phyloP scores from a whole-genome alignment of 805 yeast genomes.

The Yamadazyma phyllophila region DNA sequence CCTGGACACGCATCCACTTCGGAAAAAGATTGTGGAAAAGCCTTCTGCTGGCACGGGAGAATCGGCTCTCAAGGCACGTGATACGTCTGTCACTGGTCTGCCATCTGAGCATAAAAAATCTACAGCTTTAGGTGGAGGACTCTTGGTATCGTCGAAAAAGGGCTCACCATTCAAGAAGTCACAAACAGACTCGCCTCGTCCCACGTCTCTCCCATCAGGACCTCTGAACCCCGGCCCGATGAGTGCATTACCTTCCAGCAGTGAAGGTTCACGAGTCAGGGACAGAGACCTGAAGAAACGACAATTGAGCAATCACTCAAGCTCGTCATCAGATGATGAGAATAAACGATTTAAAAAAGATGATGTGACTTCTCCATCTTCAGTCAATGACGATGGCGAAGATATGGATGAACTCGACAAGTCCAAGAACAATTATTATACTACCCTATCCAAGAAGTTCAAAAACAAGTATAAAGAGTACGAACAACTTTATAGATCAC shows the following conservation, averaged over 20 bases:
- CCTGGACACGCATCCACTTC: slow-evolving; percentile 42
- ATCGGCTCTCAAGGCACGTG: neutral
- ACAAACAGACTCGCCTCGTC: slow-evolving; percentile 18
- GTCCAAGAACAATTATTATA: slow-evolving; percentile 34
- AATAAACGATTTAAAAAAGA: slow-evolving; percentile 11
- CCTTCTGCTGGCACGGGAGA: neutral
- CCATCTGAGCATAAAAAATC: slow-evolving; percentile 2
- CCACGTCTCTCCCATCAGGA: neutral
- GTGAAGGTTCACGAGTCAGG: neutral
- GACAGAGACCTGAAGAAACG: slow-evolving; percentile 7
- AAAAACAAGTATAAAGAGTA: slow-evolving; percentile 49
- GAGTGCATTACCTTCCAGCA: neutral
- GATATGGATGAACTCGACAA: slow-evolving; percentile 14
- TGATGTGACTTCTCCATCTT: slow-evolving; percentile 37
- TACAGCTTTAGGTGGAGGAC: slow-evolving; percentile 22
- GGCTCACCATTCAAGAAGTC: slow-evolving; percentile 15
- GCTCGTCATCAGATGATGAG: slow-evolving; percentile 16
- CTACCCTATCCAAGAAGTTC: slow-evolving; percentile 47
- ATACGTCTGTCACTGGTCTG: neutral
- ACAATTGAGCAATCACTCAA: slow-evolving; percentile 8
- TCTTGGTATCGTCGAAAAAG: slow-evolving; percentile 13
- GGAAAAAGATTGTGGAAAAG: slow-evolving; percentile 28
- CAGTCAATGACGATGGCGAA: slow-evolving; percentile 23
- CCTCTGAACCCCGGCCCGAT: neutral
- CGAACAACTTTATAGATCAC: slow-evolving; percentile 38